Conservation (phyloP, 2,329 filamentous ascomycete genomes). For the Ophidiomyces ophidiicola region DNA sequence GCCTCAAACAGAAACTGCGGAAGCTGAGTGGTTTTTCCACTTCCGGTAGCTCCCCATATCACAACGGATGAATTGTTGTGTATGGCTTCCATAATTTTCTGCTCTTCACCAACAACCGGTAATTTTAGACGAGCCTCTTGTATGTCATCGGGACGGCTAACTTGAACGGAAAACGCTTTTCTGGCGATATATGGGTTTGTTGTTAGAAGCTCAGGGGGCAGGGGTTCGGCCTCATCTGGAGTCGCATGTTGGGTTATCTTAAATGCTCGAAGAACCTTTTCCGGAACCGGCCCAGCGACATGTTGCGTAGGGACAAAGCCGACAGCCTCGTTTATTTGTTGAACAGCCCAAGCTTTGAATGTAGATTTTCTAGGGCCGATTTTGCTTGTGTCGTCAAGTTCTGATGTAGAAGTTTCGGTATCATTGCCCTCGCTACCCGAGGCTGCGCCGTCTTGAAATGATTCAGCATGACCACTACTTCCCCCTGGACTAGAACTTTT, state of each 20-base stretch:
- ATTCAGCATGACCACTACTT: conserved; percentile 17
- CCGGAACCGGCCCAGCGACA: conserved; percentile 21
- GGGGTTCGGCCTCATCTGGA: conserved; percentile 29
- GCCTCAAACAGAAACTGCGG: conserved; percentile 94
- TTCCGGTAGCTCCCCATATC: conserved; percentile 88
- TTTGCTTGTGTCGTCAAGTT: conserved; percentile 17
- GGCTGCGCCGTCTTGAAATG: conserved; percentile 17
- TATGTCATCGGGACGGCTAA: conserved; percentile 58
- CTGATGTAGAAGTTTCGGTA: conserved; percentile 21
- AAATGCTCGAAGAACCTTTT: conserved; percentile 24
- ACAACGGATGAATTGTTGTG: conserved; percentile 84
- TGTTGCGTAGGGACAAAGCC: conserved; percentile 48
- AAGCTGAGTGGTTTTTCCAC: conserved; percentile 93
- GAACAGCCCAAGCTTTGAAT: conserved; percentile 88
- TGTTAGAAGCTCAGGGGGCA: conserved; percentile 29
- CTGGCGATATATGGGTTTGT: conserved; percentile 40
- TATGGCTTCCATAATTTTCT: conserved; percentile 95
- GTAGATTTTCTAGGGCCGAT: conserved; percentile 43
- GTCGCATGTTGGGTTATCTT: conserved; percentile 27
- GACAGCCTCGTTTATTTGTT: conserved; percentile 71
- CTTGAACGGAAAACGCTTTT: conserved; percentile 63
- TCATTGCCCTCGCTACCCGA: conserved; percentile 25
- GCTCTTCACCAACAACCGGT: conserved; percentile 87
- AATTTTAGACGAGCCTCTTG: conserved; percentile 67
- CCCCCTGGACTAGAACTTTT: conserved; percentile 22